A percentile compares a stretch with the other conserved stretches of the same genome.
Conservation (phyloP, 2,329 filamentous ascomycete species). For the Amylocarpus encephaloides region DNA sequence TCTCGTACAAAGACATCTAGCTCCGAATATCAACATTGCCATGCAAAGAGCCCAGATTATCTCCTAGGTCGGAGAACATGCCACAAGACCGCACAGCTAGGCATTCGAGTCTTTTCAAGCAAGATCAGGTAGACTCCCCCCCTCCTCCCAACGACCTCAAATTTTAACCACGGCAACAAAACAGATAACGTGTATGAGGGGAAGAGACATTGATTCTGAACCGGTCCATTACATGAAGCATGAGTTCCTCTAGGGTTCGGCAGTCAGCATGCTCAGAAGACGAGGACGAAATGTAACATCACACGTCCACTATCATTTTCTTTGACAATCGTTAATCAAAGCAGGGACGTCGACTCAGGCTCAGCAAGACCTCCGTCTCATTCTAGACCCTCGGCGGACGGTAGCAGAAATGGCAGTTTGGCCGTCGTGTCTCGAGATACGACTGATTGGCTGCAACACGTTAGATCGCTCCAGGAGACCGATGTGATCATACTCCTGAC, state of each 20-base stretch:
- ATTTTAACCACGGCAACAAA: no score
- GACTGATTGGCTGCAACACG: conserved; percentile 42
- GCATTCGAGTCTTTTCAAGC: no score
- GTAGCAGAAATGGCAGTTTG: conserved; percentile 1
- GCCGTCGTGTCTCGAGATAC: conserved; percentile 24
- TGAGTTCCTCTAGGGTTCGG: conserved; percentile 14
- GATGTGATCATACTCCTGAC: conserved; percentile 57
- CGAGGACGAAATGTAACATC: conserved; percentile 19
- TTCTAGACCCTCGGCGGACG: not conserved
- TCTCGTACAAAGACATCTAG: not conserved
- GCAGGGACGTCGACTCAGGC: conserved; percentile 15
- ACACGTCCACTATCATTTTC: not conserved
- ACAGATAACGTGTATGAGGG: no score
- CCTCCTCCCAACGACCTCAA: no score
- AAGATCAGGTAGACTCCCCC: no score
- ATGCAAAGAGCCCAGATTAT: not conserved
- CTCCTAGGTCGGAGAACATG: not conserved
- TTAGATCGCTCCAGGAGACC: conserved; percentile 39
- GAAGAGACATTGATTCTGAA: no score
- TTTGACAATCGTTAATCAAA: not conserved
- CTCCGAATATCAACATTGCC: not conserved
- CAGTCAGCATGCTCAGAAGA: conserved; percentile 11
- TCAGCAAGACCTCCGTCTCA: not conserved
- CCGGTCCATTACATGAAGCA: not conserved
- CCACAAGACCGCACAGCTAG: not conserved